Conservation (phyloP, 495 filamentous ascomycete species). For the Cercophora scortea region DNA sequence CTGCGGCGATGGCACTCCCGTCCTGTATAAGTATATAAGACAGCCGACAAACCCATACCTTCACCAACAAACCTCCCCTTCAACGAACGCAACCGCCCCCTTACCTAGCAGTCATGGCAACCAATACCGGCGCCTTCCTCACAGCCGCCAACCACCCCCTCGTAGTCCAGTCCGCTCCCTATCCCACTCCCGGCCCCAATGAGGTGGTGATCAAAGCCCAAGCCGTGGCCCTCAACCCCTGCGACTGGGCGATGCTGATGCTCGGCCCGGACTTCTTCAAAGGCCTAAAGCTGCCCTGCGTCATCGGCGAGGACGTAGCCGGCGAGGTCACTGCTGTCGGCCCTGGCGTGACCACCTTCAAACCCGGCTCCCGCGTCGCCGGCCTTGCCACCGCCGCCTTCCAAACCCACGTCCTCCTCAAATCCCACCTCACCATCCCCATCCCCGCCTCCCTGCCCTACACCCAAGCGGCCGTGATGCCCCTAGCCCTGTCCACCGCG, state of each 20-base stretch:
- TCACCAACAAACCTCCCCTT: too few species aligned
- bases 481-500: constrained; percentile 2
- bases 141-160: background rate
- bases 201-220: constrained; percentile 44
- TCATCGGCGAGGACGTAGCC: constrained; percentile 4
- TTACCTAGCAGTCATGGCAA: background rate
- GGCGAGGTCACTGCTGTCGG: constrained; percentile 1
- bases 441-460: background rate
- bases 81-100: too few species aligned
- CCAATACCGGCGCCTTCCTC: background rate
- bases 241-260: constrained; percentile 32
- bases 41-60: too few species aligned
- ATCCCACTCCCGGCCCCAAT: constrained; percentile 28
- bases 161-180: background rate
- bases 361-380: background rate
- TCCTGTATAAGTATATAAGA: too few species aligned
- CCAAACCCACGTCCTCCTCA: background rate
- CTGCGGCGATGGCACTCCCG: too few species aligned
- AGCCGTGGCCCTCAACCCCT: constrained; percentile 43
- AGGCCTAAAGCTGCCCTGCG: constrained; percentile 12
- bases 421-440: background rate
- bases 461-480: background rate
- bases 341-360: background rate
- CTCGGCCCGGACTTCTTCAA: constrained; percentile 25
- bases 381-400: background rate